These are phyloP conservation scores for Cyclocybe aegerita DNA, from an alignment of 768 basidiomycete genomes.

Conservation along the genomic window DNA sequence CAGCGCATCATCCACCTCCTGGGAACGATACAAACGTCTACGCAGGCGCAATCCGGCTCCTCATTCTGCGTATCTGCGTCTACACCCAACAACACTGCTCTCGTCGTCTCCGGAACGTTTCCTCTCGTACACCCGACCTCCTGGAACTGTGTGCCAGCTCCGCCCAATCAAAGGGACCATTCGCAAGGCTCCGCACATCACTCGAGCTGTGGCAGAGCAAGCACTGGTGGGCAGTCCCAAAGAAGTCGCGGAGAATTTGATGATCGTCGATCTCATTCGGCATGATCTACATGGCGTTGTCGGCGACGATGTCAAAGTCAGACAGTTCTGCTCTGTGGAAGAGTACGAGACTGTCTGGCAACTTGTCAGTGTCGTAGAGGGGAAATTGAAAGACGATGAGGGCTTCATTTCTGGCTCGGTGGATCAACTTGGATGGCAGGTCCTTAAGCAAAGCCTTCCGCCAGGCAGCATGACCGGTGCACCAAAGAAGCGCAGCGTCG, in stretches of 20 bases:
- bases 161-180: slow-evolving; percentile 95
- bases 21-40: slow-evolving; percentile 73
- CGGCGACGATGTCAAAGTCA: slow-evolving; percentile 79
- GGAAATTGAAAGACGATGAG: slow-evolving; percentile 41
- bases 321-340: slow-evolving; percentile 84
- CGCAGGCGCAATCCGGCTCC: slow-evolving; percentile 84
- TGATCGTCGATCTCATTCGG: slow-evolving; percentile 97
- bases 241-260: slow-evolving; percentile 94
- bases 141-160: slow-evolving; percentile 68
- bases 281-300: slow-evolving; percentile 87
- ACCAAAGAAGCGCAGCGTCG: slow-evolving; percentile 91
- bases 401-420: slow-evolving; percentile 31
- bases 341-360: slow-evolving; percentile 96
- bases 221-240: slow-evolving; percentile 68
- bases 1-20: slow-evolving; percentile 46
- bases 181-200: slow-evolving; percentile 64
- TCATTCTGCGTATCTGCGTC: slow-evolving; percentile 77
- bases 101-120: slow-evolving; percentile 94
- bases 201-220: slow-evolving; percentile 64
- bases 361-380: slow-evolving; percentile 91
- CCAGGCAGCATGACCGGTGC: slow-evolving; percentile 99
- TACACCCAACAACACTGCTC: slow-evolving; percentile 74
- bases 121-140: slow-evolving; percentile 73
- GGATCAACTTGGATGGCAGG: slow-evolving; percentile 71
- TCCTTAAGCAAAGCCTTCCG: slow-evolving; percentile 76